Percentiles rank a stretch among this genome's conserved stretches.
These are phyloP conservation scores for Globisporangium barbulae DNA, from an alignment of 352 stramenopile species.

Conservation along the genomic window DNA sequence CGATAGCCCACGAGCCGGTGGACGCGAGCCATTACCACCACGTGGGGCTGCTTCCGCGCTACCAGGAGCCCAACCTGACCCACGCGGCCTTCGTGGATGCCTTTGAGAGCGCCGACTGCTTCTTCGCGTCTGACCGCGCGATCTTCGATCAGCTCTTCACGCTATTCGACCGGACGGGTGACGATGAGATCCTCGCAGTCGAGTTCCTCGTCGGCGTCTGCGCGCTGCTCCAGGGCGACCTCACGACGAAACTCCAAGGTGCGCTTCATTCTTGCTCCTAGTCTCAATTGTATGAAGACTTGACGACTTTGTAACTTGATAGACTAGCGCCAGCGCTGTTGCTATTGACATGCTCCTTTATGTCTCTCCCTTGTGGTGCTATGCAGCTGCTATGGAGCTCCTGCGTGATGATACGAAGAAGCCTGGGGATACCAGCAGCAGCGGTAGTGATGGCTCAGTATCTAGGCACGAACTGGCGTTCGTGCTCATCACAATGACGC, in stretches of 20 bases:
- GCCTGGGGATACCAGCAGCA: constrained; percentile 1
- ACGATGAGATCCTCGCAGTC: constrained; percentile 38
- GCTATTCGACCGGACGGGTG: constrained; percentile 55
- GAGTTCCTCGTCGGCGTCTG: constrained; percentile 48
- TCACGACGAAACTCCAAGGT: constrained; percentile 46
- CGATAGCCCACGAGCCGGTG: neutral
- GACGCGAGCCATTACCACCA: neutral
- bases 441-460: neutral
- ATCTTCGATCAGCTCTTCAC: constrained; percentile 60
- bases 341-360: neutral
- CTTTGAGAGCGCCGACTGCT: constrained; percentile 33
- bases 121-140: constrained; percentile 38
- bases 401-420: constrained; percentile 12
- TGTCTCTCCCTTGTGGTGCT: neutral
- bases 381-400: constrained; percentile 13
- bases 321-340: neutral
- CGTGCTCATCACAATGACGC: constrained; percentile 39
- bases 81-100: constrained; percentile 32
- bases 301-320: neutral
- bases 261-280: constrained; percentile 7
- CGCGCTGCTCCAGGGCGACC: constrained; percentile 36
- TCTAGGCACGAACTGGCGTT: constrained; percentile 34
- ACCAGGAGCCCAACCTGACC: constrained; percentile 33
- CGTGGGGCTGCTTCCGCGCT: neutral
- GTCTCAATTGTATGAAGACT: neutral